Percentiles rank a stretch among this genome's conserved stretches.
Conservation (phyloP, 768 basidiomycete genomes). For the Russula earlei region DNA sequence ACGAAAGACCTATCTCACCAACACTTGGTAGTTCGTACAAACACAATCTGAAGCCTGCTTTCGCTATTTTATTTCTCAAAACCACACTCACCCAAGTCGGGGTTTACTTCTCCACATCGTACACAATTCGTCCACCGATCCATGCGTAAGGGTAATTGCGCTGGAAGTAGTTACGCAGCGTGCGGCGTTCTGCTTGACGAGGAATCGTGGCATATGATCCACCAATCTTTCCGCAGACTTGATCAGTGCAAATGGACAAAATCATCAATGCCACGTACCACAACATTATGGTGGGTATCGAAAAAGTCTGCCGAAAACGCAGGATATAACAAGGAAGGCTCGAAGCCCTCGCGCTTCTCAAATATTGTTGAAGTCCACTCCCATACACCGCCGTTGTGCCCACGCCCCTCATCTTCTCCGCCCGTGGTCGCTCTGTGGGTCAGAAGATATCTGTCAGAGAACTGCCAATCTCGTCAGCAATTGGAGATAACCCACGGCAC, state of each 20-base stretch:
- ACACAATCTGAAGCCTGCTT: background rate
- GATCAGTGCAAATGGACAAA: slow-evolving; percentile 1
- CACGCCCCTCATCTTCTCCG: slow-evolving; percentile 41
- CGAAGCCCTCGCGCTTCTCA: slow-evolving; percentile 64
- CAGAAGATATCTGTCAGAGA: slow-evolving; percentile 1
- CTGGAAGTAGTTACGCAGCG: slow-evolving; percentile 88
- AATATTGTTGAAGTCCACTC: slow-evolving; percentile 91
- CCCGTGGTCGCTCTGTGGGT: slow-evolving; percentile 59
- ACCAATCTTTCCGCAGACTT: slow-evolving; percentile 50
- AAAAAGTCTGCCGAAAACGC: slow-evolving; percentile 91
- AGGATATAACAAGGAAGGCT: slow-evolving; percentile 71
- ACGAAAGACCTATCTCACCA: too few species aligned
- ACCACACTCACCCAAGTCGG: too few species aligned
- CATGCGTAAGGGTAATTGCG: slow-evolving; percentile 86
- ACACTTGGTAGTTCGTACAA: too few species aligned
- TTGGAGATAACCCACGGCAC: slow-evolving; percentile 52
- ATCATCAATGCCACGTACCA: slow-evolving; percentile 45
- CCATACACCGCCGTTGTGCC: slow-evolving; percentile 94
- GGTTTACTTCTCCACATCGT: slow-evolving; percentile 29
- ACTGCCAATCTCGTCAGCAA: background rate
- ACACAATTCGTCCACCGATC: slow-evolving; percentile 64
- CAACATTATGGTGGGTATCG: slow-evolving; percentile 76
- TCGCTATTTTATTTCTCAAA: background rate
- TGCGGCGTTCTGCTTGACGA: slow-evolving; percentile 62
- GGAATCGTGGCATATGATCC: slow-evolving; percentile 86